Evolutionary conservation across 2,329 filamentous ascomycete species (phyloP).

Genomic region (Diplodia mutila): DNA sequence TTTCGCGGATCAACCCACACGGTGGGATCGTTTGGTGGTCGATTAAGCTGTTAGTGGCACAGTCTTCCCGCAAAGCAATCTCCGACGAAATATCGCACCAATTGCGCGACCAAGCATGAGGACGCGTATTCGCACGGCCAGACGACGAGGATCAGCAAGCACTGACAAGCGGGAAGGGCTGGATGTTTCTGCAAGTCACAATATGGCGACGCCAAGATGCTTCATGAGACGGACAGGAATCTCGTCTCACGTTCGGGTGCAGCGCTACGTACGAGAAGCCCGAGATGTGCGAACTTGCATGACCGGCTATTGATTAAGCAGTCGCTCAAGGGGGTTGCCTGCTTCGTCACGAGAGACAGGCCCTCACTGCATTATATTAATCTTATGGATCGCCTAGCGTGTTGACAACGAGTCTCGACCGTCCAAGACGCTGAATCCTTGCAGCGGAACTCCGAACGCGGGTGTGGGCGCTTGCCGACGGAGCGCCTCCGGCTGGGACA

Average conservation of each 20-base stretch:
- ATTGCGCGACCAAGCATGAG: slow-evolving; percentile 11
- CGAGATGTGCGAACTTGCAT: slow-evolving; percentile 15
- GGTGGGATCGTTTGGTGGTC: slow-evolving; percentile 12
- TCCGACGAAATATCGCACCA: slow-evolving; percentile 15
- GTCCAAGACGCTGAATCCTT: slow-evolving; percentile 6
- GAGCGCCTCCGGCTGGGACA: slow-evolving; percentile 5
- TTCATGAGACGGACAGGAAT: neutral
- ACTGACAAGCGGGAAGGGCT: neutral
- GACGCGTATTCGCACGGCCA: slow-evolving; percentile 11
- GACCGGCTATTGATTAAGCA: slow-evolving; percentile 9
- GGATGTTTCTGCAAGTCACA: slow-evolving; percentile 13
- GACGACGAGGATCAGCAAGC: neutral
- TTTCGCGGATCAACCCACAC: slow-evolving; percentile 14
- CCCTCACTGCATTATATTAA: slow-evolving; percentile 21
- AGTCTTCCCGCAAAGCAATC: slow-evolving; percentile 22
- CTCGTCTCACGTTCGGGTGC: slow-evolving; percentile 16
- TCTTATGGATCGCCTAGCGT: slow-evolving; percentile 10
- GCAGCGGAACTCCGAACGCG: neutral
- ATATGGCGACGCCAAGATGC: neutral
- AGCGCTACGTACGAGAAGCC: slow-evolving; percentile 15
- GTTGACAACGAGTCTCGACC: slow-evolving; percentile 16
- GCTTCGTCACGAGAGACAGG: slow-evolving; percentile 19
- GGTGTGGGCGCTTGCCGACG: slow-evolving; percentile 16
- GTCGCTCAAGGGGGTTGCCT: neutral
- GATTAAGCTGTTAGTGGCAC: slow-evolving; percentile 15